Base-by-base conservation (phyloP, 768 basidiomycete species). In the Pisolithus tinctorius region DNA sequence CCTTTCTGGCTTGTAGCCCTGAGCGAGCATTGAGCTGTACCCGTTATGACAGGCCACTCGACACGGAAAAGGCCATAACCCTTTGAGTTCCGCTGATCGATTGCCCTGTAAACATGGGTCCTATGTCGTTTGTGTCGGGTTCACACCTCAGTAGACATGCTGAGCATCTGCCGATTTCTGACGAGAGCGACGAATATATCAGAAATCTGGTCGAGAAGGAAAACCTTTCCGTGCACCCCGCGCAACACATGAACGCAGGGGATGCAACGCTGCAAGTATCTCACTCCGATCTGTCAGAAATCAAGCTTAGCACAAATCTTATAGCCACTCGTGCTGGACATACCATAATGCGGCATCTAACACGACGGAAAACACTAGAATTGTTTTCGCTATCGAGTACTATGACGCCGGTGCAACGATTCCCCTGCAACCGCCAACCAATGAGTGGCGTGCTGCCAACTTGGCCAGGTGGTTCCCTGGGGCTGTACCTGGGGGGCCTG, bases 401-500 rank as follows among this genome's bases (percentile, higher is more conserved):
- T 20, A 20, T 29, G 45, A 47, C 27, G 45, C 41, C 13, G 49
- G 43, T 30, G 49, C 49, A 10, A 50, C 40, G 7, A 29, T 50
- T 23, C 49, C 49, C 26, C 7, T 20, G 20, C 14, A 50, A n/a
- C 49, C 41, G 27, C 49, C 40, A n/a, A 20, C 30, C 1, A 49
- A 49, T 23, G 31, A 42, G 27, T 41, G 49, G 40, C 49, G 40
- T 14, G 49, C 49, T 34, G 39, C 27, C 11, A 50, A 50, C 34
- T 43, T 50, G 29, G 49, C 49, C 6, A 50, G 42, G 49, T 50
- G 49, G 49, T 50, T 50, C 49, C 40, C 4, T 30, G 31, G 20
- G 30, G 31, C 20, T 20, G 20, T 20, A 20, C 20, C 20, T 20
- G 20, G 20, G 20, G 20, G 20, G 20, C 20, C 20, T n/a, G 49